Base-by-base conservation (phyloP, 2,329 filamentous ascomycete genomes). In the Colletotrichum chlorophyti region DNA sequence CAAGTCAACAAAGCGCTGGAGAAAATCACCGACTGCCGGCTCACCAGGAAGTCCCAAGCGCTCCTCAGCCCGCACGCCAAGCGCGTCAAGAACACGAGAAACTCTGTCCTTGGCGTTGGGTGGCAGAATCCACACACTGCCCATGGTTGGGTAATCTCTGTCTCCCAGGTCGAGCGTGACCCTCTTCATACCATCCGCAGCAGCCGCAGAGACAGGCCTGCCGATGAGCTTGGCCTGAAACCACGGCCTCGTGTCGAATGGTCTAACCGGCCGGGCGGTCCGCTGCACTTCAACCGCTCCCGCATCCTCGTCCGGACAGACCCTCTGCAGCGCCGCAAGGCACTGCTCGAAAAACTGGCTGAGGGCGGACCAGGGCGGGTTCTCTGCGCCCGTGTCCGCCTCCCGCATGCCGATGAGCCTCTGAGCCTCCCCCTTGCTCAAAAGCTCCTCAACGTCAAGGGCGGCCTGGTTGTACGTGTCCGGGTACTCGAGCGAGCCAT, bases 391-490 rank as follows among this genome's bases (percentile, higher is more conserved):
- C 19, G 55, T 59, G 43, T 59, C 55, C 37, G 55, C 55, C 21
- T 59, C 55, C n/a, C 51, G 51, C 55, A 59, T 59, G 14, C 51
- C 51, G 8, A 59, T 59, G 31, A 59, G 43, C 38, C 51, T 48
- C 26, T 55, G 51, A 6, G 43, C 42, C 2, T 59, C 51, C 6
- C 51, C 43, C 23, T 48, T 59, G 23, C 55, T 59, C 15, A 59
- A 6, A 3, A 59, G 24, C 31, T 59, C 55, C 15, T 59, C 55
- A 9, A 59, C 35, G 8, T 59, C 55, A 43, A 59, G 49, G 7
- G 55, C 55, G 19, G 55, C 55, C 51, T 59, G 55, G 11, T 59
- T 59, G n/a, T 59, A 59, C 9, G 55, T 59, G 11, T 55, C 51
- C 3, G 51, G 51, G 7, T 59, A 59, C 43, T 59, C 55, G 12